Evolutionary conservation across 495 filamentous ascomycete genomes (phyloP), one percentile per base, ranked within the genome.

Genomic region (Aspergillus steynii): DNA sequence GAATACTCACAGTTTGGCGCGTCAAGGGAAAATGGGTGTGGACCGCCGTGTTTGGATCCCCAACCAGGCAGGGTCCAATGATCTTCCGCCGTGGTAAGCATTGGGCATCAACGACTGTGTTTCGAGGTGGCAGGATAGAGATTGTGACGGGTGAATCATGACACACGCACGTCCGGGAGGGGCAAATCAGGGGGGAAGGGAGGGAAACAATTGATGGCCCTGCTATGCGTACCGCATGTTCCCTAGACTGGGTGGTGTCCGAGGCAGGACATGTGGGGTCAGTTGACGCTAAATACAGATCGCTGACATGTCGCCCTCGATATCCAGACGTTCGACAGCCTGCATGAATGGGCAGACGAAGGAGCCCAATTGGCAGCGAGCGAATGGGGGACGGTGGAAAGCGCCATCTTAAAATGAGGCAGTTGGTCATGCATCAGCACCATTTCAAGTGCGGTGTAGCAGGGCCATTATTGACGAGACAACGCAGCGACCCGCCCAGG

Each of bases 21-120:
- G 60, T 67, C 14, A 53, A n/a, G 58, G 66, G 64, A 46, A 53
- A 59, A 55, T 61, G 64, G 53, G 52, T 60, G 58, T 67, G 68
- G 65, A 63, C 53, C 57, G 67, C 58, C 64, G 56, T 63, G 68
- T 42, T 74, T 61, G 50, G 72, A 63, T 61, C 60, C 60, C 56
- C 65, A 65, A 61, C 49, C 57, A 62, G 59, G 61, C 56, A 66
- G 61, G 59, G 63, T 10, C 74, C 73, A 75, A 76, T 74, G 65
- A 70, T 42, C 42, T 58, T 59, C 66, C 63, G 64, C 59, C 51
- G 53, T 52, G 28, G 31, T 29, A 52, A 57, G 61, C 68, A 74
- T 80, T 80, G 77, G 77, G 77, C 76, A 80, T 71, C 76, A 80
- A 78, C 50, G 57, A 62, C 60, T 60, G 58, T 37, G 56, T 56